phyloP scores from a whole-genome alignment of 345 rosid genomes.

The Linum usitatissimum region DNA sequence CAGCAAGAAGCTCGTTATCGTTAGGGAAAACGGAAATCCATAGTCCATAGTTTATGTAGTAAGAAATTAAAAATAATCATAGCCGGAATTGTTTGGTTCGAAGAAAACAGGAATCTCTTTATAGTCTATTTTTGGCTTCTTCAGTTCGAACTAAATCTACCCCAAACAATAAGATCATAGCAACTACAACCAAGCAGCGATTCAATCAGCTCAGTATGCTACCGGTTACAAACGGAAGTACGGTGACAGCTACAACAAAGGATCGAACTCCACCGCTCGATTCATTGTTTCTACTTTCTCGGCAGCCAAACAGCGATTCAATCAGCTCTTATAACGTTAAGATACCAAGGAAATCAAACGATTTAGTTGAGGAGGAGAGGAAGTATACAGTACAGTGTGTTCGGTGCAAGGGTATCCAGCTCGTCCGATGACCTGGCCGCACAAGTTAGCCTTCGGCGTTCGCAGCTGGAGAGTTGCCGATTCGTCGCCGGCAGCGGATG shows the following conservation, averaged over 20 bases:
- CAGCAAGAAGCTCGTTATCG: neutral
- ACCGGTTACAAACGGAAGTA: neutral
- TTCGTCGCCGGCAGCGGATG: conserved; percentile 9
- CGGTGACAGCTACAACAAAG: too few relatives aligned
- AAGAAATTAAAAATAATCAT: neutral
- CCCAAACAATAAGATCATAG: neutral
- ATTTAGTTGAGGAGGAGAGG: conserved; percentile 7
- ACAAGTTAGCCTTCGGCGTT: conserved; percentile 36
- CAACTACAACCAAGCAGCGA: neutral
- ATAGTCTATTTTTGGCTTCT: neutral
- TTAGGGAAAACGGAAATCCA: too few relatives aligned
- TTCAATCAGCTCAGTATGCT: neutral
- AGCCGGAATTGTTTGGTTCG: neutral
- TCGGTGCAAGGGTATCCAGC: conserved; percentile 73
- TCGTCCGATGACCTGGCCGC: conserved; percentile 48
- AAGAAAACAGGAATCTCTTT: neutral
- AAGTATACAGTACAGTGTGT: conserved; percentile 39
- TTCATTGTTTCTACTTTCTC: too few relatives aligned
- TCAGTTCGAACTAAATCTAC: neutral
- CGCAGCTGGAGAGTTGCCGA: conserved; percentile 16
- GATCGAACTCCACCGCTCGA: too few relatives aligned
- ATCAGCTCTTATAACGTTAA: neutral
- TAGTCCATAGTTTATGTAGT: neutral
- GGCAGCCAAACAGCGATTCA: neutral
- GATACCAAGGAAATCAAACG: neutral